Conservation (phyloP, 2,329 filamentous ascomycete species). For the Alternaria angustiovoidea region DNA sequence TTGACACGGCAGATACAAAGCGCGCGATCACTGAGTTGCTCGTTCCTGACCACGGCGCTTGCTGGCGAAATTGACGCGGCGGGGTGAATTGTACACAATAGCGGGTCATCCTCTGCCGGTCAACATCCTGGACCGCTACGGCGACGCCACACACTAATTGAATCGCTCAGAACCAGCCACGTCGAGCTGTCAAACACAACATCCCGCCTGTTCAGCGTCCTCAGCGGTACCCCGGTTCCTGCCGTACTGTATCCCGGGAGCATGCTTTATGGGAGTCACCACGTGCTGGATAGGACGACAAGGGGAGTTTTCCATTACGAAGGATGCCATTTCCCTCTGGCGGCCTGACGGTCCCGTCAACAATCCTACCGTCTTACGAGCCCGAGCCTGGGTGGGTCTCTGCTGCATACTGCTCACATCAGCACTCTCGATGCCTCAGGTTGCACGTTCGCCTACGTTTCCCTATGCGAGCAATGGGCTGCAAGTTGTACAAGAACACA, state of each 20-base stretch:
- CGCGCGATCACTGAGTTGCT: neutral
- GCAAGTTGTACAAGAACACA: neutral
- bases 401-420: slow-evolving; percentile 16
- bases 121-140: slow-evolving; percentile 8
- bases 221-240: neutral
- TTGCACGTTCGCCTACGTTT: slow-evolving; percentile 5
- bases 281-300: slow-evolving; percentile 8
- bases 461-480: slow-evolving; percentile 8
- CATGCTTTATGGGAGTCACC: neutral
- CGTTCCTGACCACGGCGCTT: slow-evolving; percentile 9
- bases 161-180: slow-evolving; percentile 16
- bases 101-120: slow-evolving; percentile 21
- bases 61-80: slow-evolving; percentile 13
- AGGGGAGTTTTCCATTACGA: neutral
- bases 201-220: neutral
- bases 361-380: slow-evolving; percentile 5
- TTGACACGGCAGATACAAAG: slow-evolving; percentile 6
- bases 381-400: slow-evolving; percentile 10
- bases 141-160: neutral
- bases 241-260: slow-evolving; percentile 1
- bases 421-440: slow-evolving; percentile 15
- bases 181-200: neutral
- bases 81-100: slow-evolving; percentile 20
- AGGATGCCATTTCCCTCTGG: slow-evolving; percentile 8
- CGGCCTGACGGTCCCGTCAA: slow-evolving; percentile 2